Base-by-base conservation (phyloP, 1,284 basidiomycete genomes). In the Trametes sp. region DNA sequence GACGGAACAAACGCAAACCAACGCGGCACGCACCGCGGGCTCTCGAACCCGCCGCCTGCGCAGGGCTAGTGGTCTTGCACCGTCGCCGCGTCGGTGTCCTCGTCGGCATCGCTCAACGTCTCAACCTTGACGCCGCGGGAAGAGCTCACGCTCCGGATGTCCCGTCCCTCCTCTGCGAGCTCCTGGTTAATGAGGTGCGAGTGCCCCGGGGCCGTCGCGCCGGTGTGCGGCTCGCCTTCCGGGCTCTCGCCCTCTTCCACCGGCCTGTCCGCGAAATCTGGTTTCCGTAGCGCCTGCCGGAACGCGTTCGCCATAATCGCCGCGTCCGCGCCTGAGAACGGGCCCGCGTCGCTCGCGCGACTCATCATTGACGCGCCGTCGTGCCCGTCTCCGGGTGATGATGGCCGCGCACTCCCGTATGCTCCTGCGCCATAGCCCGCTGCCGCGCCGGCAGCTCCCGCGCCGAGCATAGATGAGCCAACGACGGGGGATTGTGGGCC, bases 291-390 rank as follows among this genome's bases (percentile, higher is more conserved):
- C 63, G 90, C 89, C 74, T 90, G 88, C 68, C 93, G 82, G 78
- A 95, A 95, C 6, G 93, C 93, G 76, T 92, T 88, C 31, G 93
- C 93, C 88, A 95, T 93, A 72, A 94, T 92, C 31, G 91, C 90
- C 54, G 93, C 93, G 75, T 95, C 93, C 31, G 89, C 87, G 26
- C 87, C 88, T 29, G 88, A 91, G 77, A 95, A 90, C 16, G 87
- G 87, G 19, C 84, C 89, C 33, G 82, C 75, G 51, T 87, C 87
- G 57, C 83, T 86, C 6, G 83, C 78, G 46, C 87, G 84, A 49
- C 87, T 89, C 46, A 87, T 84, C 19, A 85, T 87, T 53, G 88
- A 91, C 49, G 87, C 88, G 16, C 87, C 90, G 70, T 81, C 80
- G 46, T 89, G 87, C 53, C 82, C 85, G 28, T 82, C 82, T 49